phyloP scores from a whole-genome alignment of 2,329 filamentous ascomycete species.

The Cercospora zeina region DNA sequence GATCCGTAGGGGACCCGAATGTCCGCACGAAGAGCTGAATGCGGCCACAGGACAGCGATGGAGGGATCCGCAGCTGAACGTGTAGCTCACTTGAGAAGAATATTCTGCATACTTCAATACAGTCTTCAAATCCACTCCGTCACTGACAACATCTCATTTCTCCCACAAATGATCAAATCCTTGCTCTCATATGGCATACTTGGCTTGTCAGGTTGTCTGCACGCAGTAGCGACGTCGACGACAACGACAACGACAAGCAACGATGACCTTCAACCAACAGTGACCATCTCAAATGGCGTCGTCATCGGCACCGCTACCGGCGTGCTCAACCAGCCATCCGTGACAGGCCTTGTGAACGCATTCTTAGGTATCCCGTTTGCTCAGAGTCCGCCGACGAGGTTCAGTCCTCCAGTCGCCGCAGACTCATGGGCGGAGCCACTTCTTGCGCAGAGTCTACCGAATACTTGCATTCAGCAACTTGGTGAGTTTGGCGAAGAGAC shows the following conservation, averaged over 20 bases:
- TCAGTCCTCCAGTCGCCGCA: constrained; percentile 33
- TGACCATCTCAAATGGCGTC: constrained; percentile 34
- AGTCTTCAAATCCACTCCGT: neutral
- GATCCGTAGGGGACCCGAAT: neutral
- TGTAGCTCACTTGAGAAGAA: neutral
- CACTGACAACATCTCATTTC: neutral
- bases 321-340: constrained; percentile 30
- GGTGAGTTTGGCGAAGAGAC: neutral
- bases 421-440: neutral
- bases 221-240: neutral
- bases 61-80: neutral
- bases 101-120: neutral
- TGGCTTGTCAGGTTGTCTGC: too few relatives aligned
- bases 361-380: constrained; percentile 43
- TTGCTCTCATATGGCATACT: neutral
- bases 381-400: constrained; percentile 38
- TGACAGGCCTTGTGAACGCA: constrained; percentile 39
- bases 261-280: constrained; percentile 28
- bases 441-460: neutral
- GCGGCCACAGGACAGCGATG: neutral
- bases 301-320: constrained; percentile 37
- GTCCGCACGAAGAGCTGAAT: neutral
- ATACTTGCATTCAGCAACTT: neutral
- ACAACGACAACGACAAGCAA: neutral
- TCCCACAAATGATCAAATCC: neutral